Evolutionary conservation across 176 grass and related monocot species (phyloP).

Genomic region (Carex littledalei): DNA sequence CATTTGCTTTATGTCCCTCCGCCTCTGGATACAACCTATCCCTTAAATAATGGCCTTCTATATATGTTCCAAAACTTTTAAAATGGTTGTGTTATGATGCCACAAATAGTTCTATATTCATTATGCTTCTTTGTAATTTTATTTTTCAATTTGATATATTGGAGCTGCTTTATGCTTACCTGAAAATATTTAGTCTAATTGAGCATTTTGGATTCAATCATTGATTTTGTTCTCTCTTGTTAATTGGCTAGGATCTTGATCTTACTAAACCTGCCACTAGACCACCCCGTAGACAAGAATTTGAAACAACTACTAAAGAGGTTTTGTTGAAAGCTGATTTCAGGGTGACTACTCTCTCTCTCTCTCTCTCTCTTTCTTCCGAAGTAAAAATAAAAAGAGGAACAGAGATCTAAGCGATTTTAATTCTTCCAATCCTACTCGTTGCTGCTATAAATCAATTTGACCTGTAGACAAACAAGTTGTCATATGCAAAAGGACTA

Average conservation of each 20-base stretch:
- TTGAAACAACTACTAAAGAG: conserved; percentile 65
- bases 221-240: conserved; percentile 19
- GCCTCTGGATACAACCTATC: background rate
- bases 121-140: background rate
- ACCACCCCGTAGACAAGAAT: conserved; percentile 34
- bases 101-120: background rate
- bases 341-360: conserved; percentile 41
- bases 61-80: background rate
- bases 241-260: conserved; percentile 70
- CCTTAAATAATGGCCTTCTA: background rate
- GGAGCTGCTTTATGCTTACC: background rate
- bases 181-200: background rate
- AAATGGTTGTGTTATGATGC: background rate
- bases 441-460: background rate
- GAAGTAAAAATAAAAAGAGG: too few species aligned
- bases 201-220: background rate
- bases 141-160: conserved; percentile 1
- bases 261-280: conserved; percentile 53
- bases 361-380: background rate
- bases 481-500: background rate
- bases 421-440: background rate
- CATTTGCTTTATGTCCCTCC: too few species aligned
- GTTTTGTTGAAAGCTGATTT: conserved; percentile 95
- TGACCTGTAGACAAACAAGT: background rate
- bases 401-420: too few species aligned